Conservation (phyloP, 257 asterid species). For the Capsicum rhomboideum region DNA sequence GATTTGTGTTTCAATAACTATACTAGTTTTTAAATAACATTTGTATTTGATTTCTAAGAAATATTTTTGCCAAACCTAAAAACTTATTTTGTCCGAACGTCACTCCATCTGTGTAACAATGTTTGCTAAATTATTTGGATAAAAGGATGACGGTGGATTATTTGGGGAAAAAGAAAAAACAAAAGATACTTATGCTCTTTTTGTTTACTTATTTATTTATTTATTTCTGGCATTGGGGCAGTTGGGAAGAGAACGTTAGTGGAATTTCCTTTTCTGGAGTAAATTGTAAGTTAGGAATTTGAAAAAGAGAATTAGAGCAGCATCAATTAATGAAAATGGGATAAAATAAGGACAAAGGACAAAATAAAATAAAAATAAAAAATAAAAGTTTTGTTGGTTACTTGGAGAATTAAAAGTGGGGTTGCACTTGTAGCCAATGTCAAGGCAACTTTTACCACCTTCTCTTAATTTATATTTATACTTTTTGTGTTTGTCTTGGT, state of each 20-base stretch:
- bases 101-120: neutral
- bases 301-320: slow-evolving; percentile 1
- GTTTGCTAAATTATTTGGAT: neutral
- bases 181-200: neutral
- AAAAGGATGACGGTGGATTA: neutral
- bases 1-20: neutral
- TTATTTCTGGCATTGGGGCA: neutral
- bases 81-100: neutral
- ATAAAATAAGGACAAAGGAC: neutral
- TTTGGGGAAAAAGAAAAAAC: neutral
- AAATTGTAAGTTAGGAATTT: slow-evolving; percentile 13
- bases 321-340: neutral
- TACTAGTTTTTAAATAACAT: neutral
- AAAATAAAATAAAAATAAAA: neutral
- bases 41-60: neutral
- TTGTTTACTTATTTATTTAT: no score
- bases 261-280: slow-evolving; percentile 1
- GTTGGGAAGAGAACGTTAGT: neutral
- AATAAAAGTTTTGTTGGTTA: neutral
- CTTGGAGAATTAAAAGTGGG: slow-evolving; percentile 2
- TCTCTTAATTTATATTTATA: neutral
- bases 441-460: slow-evolving; percentile 1
- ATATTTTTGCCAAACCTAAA: neutral
- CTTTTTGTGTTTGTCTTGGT: neutral
- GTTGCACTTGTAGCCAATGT: slow-evolving; percentile 7